A percentile compares a stretch with the other conserved stretches of the same genome.
These are phyloP conservation scores for Astrocystis sublimbata DNA, from an alignment of 495 filamentous ascomycete genomes.

Conservation along the genomic window DNA sequence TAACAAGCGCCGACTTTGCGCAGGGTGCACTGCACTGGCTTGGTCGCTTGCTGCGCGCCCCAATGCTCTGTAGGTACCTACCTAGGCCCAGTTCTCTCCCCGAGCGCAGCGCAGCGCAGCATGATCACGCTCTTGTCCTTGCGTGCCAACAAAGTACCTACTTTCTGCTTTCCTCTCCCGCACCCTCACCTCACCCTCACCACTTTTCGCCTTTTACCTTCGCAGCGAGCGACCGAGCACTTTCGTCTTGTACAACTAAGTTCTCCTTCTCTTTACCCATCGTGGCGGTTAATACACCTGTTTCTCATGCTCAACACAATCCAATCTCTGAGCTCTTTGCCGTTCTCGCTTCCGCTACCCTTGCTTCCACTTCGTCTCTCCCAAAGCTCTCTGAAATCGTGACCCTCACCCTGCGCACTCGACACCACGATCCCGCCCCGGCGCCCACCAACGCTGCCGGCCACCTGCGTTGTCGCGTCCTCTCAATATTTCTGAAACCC, in stretches of 20 bases:
- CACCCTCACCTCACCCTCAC: slow-evolving; percentile 15
- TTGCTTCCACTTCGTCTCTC: slow-evolving; percentile 5
- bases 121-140: slow-evolving; percentile 10
- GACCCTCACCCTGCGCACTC: background rate
- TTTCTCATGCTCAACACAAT: slow-evolving; percentile 9
- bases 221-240: background rate
- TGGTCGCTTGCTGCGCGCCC: slow-evolving; percentile 1
- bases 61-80: too few relatives aligned
- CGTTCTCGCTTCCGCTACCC: background rate
- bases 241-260: background rate
- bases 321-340: background rate
- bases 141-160: too few relatives aligned
- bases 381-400: slow-evolving; percentile 10
- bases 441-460: background rate
- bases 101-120: slow-evolving; percentile 10
- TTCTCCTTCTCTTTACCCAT: background rate
- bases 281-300: background rate
- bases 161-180: too few relatives aligned
- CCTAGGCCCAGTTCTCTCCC: slow-evolving; percentile 21
- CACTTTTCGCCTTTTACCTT: background rate
- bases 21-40: too few relatives aligned
- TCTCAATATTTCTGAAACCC: background rate
- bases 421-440: slow-evolving; percentile 3
- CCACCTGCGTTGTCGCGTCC: background rate
- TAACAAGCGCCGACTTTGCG: too few relatives aligned